A percentile compares a stretch with the other conserved stretches of the same genome.
These are phyloP conservation scores for Pestalotiopsis sp. DNA, from an alignment of 2,329 filamentous ascomycete genomes.

Conservation along the genomic window DNA sequence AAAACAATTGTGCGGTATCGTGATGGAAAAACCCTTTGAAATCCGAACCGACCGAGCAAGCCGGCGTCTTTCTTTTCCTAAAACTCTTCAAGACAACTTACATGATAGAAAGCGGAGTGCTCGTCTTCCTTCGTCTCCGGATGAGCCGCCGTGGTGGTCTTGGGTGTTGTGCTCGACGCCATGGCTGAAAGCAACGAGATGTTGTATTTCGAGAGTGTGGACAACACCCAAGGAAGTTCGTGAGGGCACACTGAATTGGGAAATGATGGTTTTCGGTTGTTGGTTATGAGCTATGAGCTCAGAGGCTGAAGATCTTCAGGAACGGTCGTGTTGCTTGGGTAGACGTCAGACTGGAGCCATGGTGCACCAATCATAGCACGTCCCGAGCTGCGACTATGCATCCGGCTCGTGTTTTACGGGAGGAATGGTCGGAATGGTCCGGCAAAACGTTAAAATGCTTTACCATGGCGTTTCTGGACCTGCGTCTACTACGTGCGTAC, in stretches of 20 bases:
- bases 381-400: background rate
- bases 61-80: background rate
- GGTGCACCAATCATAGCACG: background rate
- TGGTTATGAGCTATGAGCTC: background rate
- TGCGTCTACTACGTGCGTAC: background rate
- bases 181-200: background rate
- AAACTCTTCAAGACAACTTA: background rate
- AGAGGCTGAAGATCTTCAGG: conserved; percentile 8
- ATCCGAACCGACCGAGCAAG: background rate
- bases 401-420: background rate
- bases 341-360: conserved; percentile 8
- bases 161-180: background rate
- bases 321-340: background rate
- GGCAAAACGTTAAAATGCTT: background rate
- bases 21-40: background rate
- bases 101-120: conserved; percentile 2
- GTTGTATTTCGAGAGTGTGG: background rate
- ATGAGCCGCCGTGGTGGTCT: background rate
- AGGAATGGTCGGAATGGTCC: background rate
- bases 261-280: background rate
- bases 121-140: background rate
- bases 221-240: too few relatives aligned
- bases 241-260: background rate
- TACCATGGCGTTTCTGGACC: background rate
- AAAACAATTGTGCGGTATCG: background rate